Evolutionary conservation across 768 basidiomycete genomes (phyloP).

Genomic region (Psilocybe cubensis): DNA sequence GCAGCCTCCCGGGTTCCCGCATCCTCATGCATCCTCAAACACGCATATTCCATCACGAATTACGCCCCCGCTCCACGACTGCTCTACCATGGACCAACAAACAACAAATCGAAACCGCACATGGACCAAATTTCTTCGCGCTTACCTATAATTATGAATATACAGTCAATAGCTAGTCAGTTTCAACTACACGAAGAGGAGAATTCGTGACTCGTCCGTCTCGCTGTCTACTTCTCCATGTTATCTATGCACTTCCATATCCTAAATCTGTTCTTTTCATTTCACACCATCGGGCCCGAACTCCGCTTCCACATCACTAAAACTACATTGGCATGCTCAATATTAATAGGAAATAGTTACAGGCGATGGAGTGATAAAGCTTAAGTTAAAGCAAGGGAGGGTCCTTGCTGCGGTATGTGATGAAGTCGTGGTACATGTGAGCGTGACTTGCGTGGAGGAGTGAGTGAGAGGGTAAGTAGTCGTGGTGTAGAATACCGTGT

Average conservation of each 20-base stretch:
- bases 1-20: neutral
- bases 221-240: neutral
- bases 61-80: neutral
- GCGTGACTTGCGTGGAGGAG: neutral
- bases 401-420: neutral
- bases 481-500: neutral
- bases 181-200: neutral
- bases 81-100: neutral
- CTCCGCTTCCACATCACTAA: neutral
- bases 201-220: neutral
- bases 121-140: neutral
- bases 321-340: neutral
- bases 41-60: neutral
- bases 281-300: neutral
- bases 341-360: conserved; percentile 5
- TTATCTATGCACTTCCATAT: neutral
- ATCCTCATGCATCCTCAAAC: neutral
- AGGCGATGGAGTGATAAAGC: conserved; percentile 10
- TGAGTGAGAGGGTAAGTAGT: neutral
- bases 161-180: conserved; percentile 5
- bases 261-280: neutral
- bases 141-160: conserved; percentile 11
- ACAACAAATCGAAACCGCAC: no score
- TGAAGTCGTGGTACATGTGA: neutral
- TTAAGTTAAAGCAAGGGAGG: conserved; percentile 9